A percentile compares a stretch with the other conserved stretches of the same genome.
These are phyloP conservation scores for Kokia cookei DNA, from an alignment of 441 rosid species.

Conservation along the genomic window DNA sequence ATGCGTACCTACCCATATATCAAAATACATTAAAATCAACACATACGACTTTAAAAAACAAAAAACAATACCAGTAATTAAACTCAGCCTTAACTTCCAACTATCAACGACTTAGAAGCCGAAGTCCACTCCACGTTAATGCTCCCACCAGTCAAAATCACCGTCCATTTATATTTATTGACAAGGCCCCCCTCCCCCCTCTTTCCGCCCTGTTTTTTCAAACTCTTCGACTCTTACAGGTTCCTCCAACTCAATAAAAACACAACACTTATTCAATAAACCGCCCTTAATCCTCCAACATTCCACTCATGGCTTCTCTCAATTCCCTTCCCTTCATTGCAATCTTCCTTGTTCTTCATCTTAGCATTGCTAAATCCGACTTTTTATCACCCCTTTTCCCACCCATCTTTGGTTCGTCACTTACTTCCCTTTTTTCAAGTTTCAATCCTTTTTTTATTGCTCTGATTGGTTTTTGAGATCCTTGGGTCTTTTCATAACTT, in stretches of 20 bases:
- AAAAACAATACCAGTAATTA: no score
- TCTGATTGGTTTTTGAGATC: neutral
- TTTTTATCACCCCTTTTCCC: conserved; percentile 46
- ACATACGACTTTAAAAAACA: no score
- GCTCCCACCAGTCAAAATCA: no score
- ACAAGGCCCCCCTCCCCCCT: no score
- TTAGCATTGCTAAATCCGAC: conserved; percentile 26
- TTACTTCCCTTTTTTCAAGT: neutral
- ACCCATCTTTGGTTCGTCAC: conserved; percentile 42
- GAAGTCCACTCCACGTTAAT: no score
- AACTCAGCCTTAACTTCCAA: no score
- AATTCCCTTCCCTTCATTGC: conserved; percentile 15
- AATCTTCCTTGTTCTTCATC: conserved; percentile 32
- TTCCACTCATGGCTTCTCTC: conserved; percentile 31
- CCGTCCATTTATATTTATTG: no score
- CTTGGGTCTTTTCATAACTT: conserved; percentile 4
- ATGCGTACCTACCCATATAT: no score
- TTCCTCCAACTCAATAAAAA: neutral
- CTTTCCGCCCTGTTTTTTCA: no score
- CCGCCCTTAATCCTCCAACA: neutral
- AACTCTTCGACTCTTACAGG: no score
- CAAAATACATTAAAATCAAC: no score
- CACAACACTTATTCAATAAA: neutral
- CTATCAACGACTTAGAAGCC: no score
- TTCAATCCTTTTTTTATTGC: neutral